Evolutionary conservation across 2,329 filamentous ascomycete species (phyloP), one percentile per base, ranked within the genome.

Genomic region (Aspergillus pseudoviridinutans): DNA sequence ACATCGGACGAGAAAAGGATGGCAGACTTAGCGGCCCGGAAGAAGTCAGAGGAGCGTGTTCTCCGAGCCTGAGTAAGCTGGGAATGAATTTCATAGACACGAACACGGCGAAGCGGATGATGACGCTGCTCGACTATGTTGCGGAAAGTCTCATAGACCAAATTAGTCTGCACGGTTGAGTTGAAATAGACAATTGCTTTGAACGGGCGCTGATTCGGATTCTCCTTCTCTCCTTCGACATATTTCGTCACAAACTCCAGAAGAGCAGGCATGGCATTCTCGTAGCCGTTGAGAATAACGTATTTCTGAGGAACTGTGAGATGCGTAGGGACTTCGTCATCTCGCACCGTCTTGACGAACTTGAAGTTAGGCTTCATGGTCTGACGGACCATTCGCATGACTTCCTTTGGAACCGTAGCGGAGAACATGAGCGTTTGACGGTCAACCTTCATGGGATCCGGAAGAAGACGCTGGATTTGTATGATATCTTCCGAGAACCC

Each of bases 151-250:
- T 82, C 78, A 22, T 81, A 77, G 24, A 85, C 85, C 50, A 92
- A 78, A 57, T 87, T 80, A 49, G 92, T 90, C 61, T 89, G 82
- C 25, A 84, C 83, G 0, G 89, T 95, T 24, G 89, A 91, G 67
- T 90, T 90, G 72, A 93, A 88, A 78, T 96, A 99, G 46, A 96
- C 79, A 59, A 99, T 95, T n/a, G 91, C 91, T 81, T 99, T 99
- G 84, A 97, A 97, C 0, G 91, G 90, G 76, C 61, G 74, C 68
- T 61, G 72, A 64, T 65, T 76, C 56, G 59, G 71, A 53, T 76
- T 71, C 17, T 66, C 51, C 44, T 65, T 66, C 22, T 76, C 71
- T 25, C 78, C 76, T 29, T 79, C 65, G n/a, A 81, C 73, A 65
- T 89, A 86, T 38, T 83, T 82, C 55, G 87, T 78, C 50, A 87